A percentile compares a stretch with the other conserved stretches of the same genome.
These are phyloP conservation scores for Obelidium mucronatum DNA, from an alignment of 192 early-diverging fungal species.

Conservation along the genomic window DNA sequence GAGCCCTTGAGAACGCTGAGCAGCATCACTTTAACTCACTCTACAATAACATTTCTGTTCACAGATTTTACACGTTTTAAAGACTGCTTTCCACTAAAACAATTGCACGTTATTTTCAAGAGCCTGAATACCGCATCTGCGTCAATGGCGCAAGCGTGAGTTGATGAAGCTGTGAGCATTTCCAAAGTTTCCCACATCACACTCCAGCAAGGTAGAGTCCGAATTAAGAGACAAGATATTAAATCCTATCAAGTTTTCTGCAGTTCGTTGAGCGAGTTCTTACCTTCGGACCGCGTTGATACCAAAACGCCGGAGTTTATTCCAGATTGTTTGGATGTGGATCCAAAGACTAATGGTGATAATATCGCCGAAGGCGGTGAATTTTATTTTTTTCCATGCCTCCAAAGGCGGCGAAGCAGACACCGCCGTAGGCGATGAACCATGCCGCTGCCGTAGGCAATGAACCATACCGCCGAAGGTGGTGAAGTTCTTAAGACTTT, in stretches of 20 bases:
- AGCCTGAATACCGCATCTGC: slow-evolving; percentile 25
- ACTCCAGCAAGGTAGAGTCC: slow-evolving; percentile 1
- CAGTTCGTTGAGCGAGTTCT: neutral
- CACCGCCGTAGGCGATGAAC: too few relatives aligned
- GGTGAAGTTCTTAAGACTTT: too few relatives aligned
- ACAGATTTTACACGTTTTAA: slow-evolving; percentile 24
- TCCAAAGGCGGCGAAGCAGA: too few relatives aligned
- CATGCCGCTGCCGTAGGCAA: too few relatives aligned
- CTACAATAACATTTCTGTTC: slow-evolving; percentile 10
- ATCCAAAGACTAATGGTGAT: too few relatives aligned
- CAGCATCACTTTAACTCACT: slow-evolving; percentile 31
- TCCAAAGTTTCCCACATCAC: neutral
- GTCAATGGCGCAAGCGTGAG: neutral
- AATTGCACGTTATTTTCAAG: slow-evolving; percentile 34
- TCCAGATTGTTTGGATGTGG: too few relatives aligned
- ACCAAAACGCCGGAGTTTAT: too few relatives aligned
- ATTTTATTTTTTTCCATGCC: too few relatives aligned
- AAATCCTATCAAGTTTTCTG: slow-evolving; percentile 11
- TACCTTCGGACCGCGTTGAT: too few relatives aligned
- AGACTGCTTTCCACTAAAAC: slow-evolving; percentile 32
- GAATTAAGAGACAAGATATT: neutral
- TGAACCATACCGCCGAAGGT: too few relatives aligned
- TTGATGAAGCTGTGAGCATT: neutral
- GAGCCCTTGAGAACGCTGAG: slow-evolving; percentile 26
- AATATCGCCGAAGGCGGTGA: too few relatives aligned